These are phyloP conservation scores for Lactuca saligna DNA, from an alignment of 129 eudicot species.

Conservation along the genomic window DNA sequence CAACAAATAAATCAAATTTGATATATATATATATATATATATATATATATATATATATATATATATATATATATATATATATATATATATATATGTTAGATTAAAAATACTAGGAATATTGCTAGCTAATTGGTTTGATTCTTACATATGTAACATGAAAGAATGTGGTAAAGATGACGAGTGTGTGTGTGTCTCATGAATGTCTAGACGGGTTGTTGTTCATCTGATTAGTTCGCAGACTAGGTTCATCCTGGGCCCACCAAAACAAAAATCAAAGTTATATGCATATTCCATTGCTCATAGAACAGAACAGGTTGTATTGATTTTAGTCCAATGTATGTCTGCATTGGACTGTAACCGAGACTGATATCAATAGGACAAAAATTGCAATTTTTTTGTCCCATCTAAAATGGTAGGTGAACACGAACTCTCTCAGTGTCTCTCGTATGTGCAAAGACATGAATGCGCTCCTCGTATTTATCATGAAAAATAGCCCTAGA, in stretches of 20 bases:
- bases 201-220: conserved; percentile 53
- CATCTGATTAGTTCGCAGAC: conserved; percentile 56
- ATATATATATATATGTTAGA: background rate
- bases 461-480: background rate
- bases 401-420: background rate
- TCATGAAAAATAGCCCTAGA: too few relatives aligned
- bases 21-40: background rate
- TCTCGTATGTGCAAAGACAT: background rate
- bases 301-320: background rate
- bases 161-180: conserved; percentile 1
- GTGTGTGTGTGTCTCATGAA: conserved; percentile 36
- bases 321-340: background rate
- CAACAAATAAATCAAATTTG: conserved; percentile 13
- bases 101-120: conserved; percentile 4
- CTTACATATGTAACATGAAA: background rate
- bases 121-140: background rate
- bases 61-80: background rate
- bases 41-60: background rate
- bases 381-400: background rate
- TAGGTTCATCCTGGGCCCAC: conserved; percentile 60
- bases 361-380: background rate
- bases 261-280: background rate
- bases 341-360: background rate
- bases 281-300: background rate
- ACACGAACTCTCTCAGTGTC: too few relatives aligned